Base-by-base conservation (phyloP, 768 basidiomycete species). In the Rhizopogon roseolus region DNA sequence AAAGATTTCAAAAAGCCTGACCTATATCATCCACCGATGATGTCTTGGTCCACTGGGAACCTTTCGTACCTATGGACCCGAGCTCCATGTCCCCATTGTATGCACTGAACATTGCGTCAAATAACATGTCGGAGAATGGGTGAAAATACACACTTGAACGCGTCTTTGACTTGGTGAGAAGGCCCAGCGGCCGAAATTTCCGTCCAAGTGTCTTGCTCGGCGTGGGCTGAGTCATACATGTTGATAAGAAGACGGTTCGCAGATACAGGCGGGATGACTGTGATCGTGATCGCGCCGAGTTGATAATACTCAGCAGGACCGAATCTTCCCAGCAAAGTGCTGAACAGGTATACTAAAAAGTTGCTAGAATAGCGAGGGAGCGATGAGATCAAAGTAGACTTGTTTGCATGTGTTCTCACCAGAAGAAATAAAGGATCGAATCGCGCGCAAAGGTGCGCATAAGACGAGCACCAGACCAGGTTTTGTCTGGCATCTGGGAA, bases 391-490 rank as follows among this genome's bases (percentile, higher is more conserved):
- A 50, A 19, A 25, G 19, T 4, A 3, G 32, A 2, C 4, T 14
- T 28, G n/a, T 5, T n/a, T 34, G 17, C 8, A n/a, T 14, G 10
- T 25, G 9, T 19, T 42, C 29, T 46, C 29, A 53, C 52, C 43
- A 49, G 36, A 53, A 46, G 19, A 53, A 53, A 49, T 50, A 53
- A 27, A 53, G 9, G 16, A 53, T 36, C 16, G 52, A 53, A 28
- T 53, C 52, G 16, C 52, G 52, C 16, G 52, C 52, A 2, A 53
- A 48, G 17, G 7, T 7, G 14, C 22, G 36, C 46, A 53, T 39
- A 6, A 53, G 52, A 50, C 49, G 52, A 9, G 52, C 52, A 27
- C 52, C 49, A 19, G 36, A 53, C 52, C 52, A 53, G 9, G 17
- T 36, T 36, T 53, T 53, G 37, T 53, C 38, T 3, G 52, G 52